Evolutionary conservation across 2,329 filamentous ascomycete genomes (phyloP).

Genomic region (Beauveria rudraprayagi): DNA sequence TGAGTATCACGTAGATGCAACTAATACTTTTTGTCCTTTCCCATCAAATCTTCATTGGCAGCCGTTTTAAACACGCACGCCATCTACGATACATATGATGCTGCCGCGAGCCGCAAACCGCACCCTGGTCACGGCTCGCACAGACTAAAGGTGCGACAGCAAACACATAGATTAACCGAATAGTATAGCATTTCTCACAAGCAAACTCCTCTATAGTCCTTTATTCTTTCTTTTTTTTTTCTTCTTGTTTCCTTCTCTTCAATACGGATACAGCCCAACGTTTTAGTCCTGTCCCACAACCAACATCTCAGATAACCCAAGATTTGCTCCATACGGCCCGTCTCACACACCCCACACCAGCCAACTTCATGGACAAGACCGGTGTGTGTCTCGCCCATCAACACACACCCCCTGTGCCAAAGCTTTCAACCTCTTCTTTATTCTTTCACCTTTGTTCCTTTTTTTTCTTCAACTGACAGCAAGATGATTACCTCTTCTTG

Average conservation of each 20-base stretch:
- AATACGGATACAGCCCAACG: neutral
- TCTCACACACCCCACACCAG: neutral
- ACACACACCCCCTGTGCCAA: neutral
- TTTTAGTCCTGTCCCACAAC: neutral
- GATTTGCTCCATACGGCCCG: neutral
- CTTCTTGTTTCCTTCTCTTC: too few relatives aligned
- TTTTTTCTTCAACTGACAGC: neutral
- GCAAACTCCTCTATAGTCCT: slow-evolving; percentile 2
- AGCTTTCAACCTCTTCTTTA: neutral
- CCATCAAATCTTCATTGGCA: too few relatives aligned
- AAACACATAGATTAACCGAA: neutral
- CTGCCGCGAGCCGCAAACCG: too few relatives aligned
- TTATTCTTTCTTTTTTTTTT: neutral
- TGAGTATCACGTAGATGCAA: too few relatives aligned
- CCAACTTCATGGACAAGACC: neutral
- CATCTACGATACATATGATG: too few relatives aligned
- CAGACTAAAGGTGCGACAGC: neutral
- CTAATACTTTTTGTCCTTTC: too few relatives aligned
- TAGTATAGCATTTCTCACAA: neutral
- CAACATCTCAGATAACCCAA: neutral
- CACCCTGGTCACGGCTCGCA: neutral
- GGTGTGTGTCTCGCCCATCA: neutral
- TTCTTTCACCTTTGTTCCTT: neutral
- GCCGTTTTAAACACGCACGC: too few relatives aligned
- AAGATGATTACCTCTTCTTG: slow-evolving; percentile 42